A percentile compares a stretch with the other conserved stretches of the same genome.
Conservation (phyloP, 108 stramenopile genomes). For the Fragilaria radians region DNA sequence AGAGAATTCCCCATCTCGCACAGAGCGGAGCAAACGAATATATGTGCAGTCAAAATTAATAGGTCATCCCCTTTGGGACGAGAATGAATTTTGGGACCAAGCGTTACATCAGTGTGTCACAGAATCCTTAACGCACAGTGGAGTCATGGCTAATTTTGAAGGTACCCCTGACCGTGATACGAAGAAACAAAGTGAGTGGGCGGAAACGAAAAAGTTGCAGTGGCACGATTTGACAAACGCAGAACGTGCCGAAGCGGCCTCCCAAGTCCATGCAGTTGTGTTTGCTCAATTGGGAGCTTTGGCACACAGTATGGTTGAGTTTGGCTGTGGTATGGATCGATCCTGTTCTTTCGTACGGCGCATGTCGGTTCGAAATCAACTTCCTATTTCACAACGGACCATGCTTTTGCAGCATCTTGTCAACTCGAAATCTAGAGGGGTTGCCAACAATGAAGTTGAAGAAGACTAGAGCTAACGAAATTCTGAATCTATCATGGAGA, state of each 20-base stretch:
- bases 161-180: slow-evolving; percentile 1
- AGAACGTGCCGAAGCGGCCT: slow-evolving; percentile 58
- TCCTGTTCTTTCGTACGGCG: slow-evolving; percentile 64
- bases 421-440: slow-evolving; percentile 1
- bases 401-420: slow-evolving; percentile 58
- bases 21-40: slow-evolving; percentile 16
- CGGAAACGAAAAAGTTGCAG: slow-evolving; percentile 27
- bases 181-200: slow-evolving; percentile 16
- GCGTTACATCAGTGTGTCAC: slow-evolving; percentile 55
- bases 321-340: slow-evolving; percentile 48
- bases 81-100: slow-evolving; percentile 71
- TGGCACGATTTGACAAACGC: slow-evolving; percentile 61
- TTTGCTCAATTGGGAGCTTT: slow-evolving; percentile 70
- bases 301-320: slow-evolving; percentile 70
- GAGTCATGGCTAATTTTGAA: slow-evolving; percentile 59
- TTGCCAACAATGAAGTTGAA: not conserved
- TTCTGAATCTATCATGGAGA: too few relatives aligned
- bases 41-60: slow-evolving; percentile 40
- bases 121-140: slow-evolving; percentile 57
- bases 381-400: slow-evolving; percentile 57
- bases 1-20: slow-evolving; percentile 9
- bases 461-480: too few relatives aligned
- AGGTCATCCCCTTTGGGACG: slow-evolving; percentile 48
- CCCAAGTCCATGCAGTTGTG: slow-evolving; percentile 71
- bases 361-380: slow-evolving; percentile 54